phyloP scores from a whole-genome alignment of 768 basidiomycete genomes.

The Psilocybe subaeruginosa region DNA sequence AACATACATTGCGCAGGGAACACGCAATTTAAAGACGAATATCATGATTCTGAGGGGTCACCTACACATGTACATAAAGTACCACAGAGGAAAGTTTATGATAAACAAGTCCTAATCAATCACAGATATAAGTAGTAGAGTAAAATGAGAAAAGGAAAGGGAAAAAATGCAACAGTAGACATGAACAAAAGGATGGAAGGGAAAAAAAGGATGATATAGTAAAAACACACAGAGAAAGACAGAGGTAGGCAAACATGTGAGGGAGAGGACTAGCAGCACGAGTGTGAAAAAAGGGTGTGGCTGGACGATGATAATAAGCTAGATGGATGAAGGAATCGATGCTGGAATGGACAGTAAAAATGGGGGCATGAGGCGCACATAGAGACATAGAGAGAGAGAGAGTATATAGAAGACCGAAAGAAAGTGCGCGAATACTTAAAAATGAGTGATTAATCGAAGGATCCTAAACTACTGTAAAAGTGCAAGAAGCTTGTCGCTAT shows the following conservation, averaged over 20 bases:
- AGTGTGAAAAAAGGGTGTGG: conserved; percentile 8
- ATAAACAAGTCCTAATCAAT: conserved; percentile 25
- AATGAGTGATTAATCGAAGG: conserved; percentile 20
- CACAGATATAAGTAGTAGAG: conserved; percentile 19
- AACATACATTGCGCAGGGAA: neutral
- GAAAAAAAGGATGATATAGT: conserved; percentile 9
- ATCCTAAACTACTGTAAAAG: conserved; percentile 53
- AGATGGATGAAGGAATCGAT: conserved; percentile 18
- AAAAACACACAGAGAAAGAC: conserved; percentile 8
- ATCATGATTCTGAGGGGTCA: conserved; percentile 15
- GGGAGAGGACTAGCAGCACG: conserved; percentile 16
- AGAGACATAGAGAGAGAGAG: conserved; percentile 17
- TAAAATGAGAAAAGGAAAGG: neutral
- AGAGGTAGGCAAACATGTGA: conserved; percentile 14
- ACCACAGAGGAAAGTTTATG: conserved; percentile 17
- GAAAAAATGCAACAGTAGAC: conserved; percentile 15
- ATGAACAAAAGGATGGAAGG: conserved; percentile 14
- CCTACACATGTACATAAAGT: conserved; percentile 21
- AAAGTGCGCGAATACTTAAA: conserved; percentile 17
- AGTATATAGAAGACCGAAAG: neutral
- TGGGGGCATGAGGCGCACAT: neutral
- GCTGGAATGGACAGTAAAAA: conserved; percentile 9
- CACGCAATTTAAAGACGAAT: conserved; percentile 1
- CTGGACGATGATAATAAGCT: conserved; percentile 19
- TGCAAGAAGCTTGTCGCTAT: conserved; percentile 60